A percentile compares a stretch with the other conserved stretches of the same genome.
Evolutionary conservation across 495 filamentous ascomycete species (phyloP).

Genomic region (Penicillium tannophilum): DNA sequence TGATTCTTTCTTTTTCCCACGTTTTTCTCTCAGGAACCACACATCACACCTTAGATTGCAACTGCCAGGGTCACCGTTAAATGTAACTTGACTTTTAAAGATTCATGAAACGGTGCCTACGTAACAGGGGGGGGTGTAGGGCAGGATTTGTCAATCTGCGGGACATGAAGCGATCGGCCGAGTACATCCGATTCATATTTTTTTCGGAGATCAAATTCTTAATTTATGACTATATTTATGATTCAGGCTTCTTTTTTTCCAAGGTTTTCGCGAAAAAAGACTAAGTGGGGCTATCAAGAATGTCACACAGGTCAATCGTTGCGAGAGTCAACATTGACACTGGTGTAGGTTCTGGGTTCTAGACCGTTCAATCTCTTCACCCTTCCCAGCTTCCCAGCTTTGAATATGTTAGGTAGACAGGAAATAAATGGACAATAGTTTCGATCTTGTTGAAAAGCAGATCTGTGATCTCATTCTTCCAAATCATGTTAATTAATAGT

Average conservation of each 20-base stretch:
- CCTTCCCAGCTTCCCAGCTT: no score
- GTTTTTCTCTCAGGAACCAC: neutral
- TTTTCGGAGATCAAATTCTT: neutral
- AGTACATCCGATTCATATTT: conserved; percentile 3
- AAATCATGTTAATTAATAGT: conserved; percentile 23
- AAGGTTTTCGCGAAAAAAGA: neutral
- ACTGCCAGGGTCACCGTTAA: no score
- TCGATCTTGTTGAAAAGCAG: neutral
- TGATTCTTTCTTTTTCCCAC: neutral
- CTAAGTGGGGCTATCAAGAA: conserved; percentile 8
- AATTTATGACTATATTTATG: neutral
- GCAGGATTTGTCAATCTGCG: neutral
- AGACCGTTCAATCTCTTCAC: neutral
- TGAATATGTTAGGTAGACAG: neutral
- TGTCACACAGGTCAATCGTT: conserved; percentile 21
- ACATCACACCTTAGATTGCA: neutral
- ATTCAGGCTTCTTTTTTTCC: no score
- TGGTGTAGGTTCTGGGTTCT: neutral
- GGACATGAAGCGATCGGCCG: conserved; percentile 5
- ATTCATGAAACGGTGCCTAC: neutral
- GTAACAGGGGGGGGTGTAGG: neutral
- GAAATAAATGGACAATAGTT: neutral
- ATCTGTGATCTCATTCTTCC: conserved; percentile 14
- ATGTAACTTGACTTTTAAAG: neutral
- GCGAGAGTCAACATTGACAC: neutral